Base-by-base conservation (phyloP, 2,329 filamentous ascomycete genomes). In the Aaosphaeria arxii region DNA sequence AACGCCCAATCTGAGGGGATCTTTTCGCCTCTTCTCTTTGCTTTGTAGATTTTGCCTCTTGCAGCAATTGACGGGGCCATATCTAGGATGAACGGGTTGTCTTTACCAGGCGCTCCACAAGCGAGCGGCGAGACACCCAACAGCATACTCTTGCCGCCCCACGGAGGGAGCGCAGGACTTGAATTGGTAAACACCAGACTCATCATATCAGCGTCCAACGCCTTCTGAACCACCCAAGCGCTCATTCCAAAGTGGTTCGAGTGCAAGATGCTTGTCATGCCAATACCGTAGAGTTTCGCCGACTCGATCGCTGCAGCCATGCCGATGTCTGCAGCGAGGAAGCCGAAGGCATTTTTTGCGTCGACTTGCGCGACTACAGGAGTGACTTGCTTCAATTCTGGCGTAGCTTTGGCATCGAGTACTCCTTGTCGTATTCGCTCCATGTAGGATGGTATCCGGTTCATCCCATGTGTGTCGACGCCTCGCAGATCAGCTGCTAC, bases 231-330 rank as follows among this genome's bases (percentile, higher is more conserved):
- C 0, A 91, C 64, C 86, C 88, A 92, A 0, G 89, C 88, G 4
- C 80, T 80, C 88, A 94, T 94, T 46, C 89, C 89, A 59, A 88
- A 91, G 67, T 92, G 88, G 59, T 92, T 92, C 38, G 84, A 88
- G 69, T 87, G 85, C 67, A 85, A 87, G 61, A 92, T 76, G 49
- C 80, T 83, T 0, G 86, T 86, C 80, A 94, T 84, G 29, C 88
- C 89, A 53, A 92, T 88, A 9, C 88, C 88, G 58, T 78, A 83
- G 1, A 71, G 65, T 28, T 74, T 70, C 0, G 88, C 88, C 70
- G 87, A 84, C 7, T 80, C 76, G 41, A 91, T 82, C 0, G 88
- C 88, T 0, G 77, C 76, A 1, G 69, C 66, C 84, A 92, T 91
- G 29, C 80, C 88, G 46, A 71, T 59, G 41, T 83, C 76, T 0